These are phyloP conservation scores for Mortierella sp. DNA, from an alignment of 371 early-diverging fungal genomes.

Conservation along the genomic window DNA sequence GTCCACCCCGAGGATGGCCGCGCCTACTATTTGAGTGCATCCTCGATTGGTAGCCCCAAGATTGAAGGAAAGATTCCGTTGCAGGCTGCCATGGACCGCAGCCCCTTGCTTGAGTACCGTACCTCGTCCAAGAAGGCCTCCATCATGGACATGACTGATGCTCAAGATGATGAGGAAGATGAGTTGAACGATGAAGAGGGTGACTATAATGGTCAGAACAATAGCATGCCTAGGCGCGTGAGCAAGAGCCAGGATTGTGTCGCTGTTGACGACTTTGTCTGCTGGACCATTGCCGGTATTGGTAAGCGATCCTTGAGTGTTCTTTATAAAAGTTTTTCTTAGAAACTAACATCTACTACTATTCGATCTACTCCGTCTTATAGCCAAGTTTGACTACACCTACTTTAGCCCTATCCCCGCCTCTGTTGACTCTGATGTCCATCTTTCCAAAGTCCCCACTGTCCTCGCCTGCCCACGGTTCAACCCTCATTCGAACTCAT, in stretches of 20 bases:
- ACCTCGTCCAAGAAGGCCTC: slow-evolving; percentile 57
- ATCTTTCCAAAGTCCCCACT: slow-evolving; percentile 48
- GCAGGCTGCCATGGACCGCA: slow-evolving; percentile 58
- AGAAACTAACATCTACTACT: slow-evolving; percentile 18
- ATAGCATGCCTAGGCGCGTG: slow-evolving; percentile 35
- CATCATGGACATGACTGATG: slow-evolving; percentile 55
- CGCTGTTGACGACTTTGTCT: slow-evolving; percentile 76
- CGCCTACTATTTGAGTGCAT: slow-evolving; percentile 51
- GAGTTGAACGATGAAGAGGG: slow-evolving; percentile 25
- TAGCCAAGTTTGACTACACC: slow-evolving; percentile 66
- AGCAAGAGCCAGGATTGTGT: slow-evolving; percentile 40
- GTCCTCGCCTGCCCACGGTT: slow-evolving; percentile 39
- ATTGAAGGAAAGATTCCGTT: slow-evolving; percentile 55
- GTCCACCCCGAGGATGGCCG: slow-evolving; percentile 56
- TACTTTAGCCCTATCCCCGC: slow-evolving; percentile 59
- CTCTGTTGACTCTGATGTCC: slow-evolving; percentile 44
- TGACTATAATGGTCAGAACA: slow-evolving; percentile 29
- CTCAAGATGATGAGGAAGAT: slow-evolving; percentile 34
- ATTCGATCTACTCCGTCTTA: neutral
- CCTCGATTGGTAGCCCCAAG: slow-evolving; percentile 56
- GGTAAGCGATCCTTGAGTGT: slow-evolving; percentile 19
- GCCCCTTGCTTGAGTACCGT: slow-evolving; percentile 55
- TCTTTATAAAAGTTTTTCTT: neutral
- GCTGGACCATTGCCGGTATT: slow-evolving; percentile 87
- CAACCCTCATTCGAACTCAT: slow-evolving; percentile 43